These are phyloP conservation scores for Zangia roseola DNA, from an alignment of 768 basidiomycete species.

Conservation along the genomic window DNA sequence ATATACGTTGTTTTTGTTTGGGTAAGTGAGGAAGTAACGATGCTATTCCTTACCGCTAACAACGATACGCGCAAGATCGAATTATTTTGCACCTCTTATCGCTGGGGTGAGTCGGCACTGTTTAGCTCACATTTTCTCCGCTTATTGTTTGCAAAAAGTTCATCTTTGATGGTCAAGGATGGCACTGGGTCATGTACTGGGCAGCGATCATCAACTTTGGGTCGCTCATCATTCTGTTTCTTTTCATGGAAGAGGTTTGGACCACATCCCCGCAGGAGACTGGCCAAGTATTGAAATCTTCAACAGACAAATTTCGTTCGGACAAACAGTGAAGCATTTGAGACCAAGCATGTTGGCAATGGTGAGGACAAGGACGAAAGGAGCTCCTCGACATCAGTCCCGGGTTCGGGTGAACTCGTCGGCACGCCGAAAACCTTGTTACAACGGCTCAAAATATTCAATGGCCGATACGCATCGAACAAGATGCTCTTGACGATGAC, in stretches of 20 bases:
- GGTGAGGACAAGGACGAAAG: slow-evolving; percentile 9
- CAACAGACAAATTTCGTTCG: slow-evolving; percentile 17
- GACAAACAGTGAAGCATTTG: slow-evolving; percentile 16
- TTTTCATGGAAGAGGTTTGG: slow-evolving; percentile 20
- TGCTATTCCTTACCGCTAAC: not conserved
- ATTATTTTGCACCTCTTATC: slow-evolving; percentile 21
- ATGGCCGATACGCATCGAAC: slow-evolving; percentile 17
- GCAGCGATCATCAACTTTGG: slow-evolving; percentile 20
- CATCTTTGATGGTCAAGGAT: slow-evolving; percentile 19
- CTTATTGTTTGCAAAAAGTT: slow-evolving; percentile 11
- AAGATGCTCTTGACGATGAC: slow-evolving; percentile 19
- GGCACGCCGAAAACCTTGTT: slow-evolving; percentile 13
- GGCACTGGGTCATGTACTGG: slow-evolving; percentile 25
- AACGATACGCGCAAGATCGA: slow-evolving; percentile 7
- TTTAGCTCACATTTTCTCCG: not conserved
- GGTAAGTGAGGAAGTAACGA: slow-evolving; percentile 3
- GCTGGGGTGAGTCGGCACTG: slow-evolving; percentile 13
- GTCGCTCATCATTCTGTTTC: slow-evolving; percentile 13
- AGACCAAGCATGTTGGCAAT: not conserved
- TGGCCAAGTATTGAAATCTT: not conserved
- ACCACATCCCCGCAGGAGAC: not conserved
- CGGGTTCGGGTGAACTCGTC: slow-evolving; percentile 5
- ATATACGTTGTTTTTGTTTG: slow-evolving; percentile 19
- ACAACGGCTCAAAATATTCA: slow-evolving; percentile 14
- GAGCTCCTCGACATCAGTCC: slow-evolving; percentile 7